Evolutionary conservation across 2,329 filamentous ascomycete genomes (phyloP), one percentile per base, ranked within the genome.

Genomic region (Pseudocercospora eumusae): DNA sequence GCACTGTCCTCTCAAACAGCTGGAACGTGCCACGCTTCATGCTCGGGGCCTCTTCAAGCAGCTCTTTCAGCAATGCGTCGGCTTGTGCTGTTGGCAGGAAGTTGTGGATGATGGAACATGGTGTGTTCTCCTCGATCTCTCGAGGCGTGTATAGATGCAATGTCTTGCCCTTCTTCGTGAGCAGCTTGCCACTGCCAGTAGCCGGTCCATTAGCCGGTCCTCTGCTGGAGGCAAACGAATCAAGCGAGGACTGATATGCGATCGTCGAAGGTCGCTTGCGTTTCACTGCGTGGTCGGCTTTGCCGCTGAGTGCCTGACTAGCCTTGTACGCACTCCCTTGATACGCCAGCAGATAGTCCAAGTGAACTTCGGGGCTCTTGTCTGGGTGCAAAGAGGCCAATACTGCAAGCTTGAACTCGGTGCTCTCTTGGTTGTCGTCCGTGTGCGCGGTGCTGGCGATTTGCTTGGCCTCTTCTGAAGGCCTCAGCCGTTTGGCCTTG

Each of bases 61-160:
- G 82, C 74, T 98, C 93, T 31, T 76, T 75, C 0, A 98, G 80
- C 11, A 99, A 81, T 0, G 83, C 81, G 66, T 92, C 88, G 42
- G 95, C 93, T 62, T 90, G 82, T 1, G 87, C 80, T 0, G 81
- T 28, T 0, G 91, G 87, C 0, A 99, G 81, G 69, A 98, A 97
- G 71, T 96, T 95, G 76, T 96, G 92, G 59, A 97, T 87, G 67
- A 98, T 90, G 10, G 91, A 93, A 77, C 93, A 97, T 0, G 95
- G 92, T 0, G 93, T 96, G 72, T 96, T 85, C 23, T 85, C 82
- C 54, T 91, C 89, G 50, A 98, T 86, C 69, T 96, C 92, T 42
- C 86, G 81, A 0, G 93, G 90, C 45, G 90, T 86, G 75, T 90
- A 98, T 0, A 98, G 81, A 72, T 93, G 90, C 1, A 98, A 77